A percentile compares a stretch with the other conserved stretches of the same genome.
phyloP scores from a whole-genome alignment of 2,329 filamentous ascomycete species.

The Pestalotiopsis sp. region DNA sequence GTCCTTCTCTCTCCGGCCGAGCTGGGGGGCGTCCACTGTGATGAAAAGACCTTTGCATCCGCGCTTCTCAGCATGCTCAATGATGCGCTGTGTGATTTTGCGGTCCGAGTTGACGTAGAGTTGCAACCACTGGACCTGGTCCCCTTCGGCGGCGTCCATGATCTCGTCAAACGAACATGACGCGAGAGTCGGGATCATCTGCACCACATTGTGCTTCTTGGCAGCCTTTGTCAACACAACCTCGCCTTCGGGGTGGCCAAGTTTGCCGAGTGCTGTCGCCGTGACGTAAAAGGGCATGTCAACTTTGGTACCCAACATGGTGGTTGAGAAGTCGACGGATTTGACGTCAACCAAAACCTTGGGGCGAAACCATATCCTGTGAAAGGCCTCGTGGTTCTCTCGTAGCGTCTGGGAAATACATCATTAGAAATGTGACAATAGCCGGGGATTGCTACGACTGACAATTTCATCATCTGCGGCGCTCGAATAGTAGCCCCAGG shows the following conservation, averaged over 20 bases:
- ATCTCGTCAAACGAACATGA: constrained; percentile 99
- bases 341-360: constrained; percentile 88
- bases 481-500: constrained; percentile 97
- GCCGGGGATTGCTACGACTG: constrained; percentile 29
- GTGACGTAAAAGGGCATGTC: constrained; percentile 95
- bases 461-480: constrained; percentile 90
- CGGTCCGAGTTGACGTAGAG: constrained; percentile 98
- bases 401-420: constrained; percentile 71
- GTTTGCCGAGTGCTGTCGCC: constrained; percentile 91
- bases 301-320: constrained; percentile 87
- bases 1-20: constrained; percentile 94
- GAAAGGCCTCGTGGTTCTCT: constrained; percentile 94
- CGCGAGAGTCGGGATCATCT: constrained; percentile 98
- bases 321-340: constrained; percentile 83
- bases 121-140: constrained; percentile 95
- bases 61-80: constrained; percentile 86
- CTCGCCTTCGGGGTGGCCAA: constrained; percentile 92
- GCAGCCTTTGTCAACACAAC: constrained; percentile 86
- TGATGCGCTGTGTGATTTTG: constrained; percentile 84
- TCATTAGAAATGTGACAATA: constrained; percentile 20
- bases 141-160: constrained; percentile 76
- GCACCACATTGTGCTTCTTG: constrained; percentile 83
- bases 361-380: constrained; percentile 96
- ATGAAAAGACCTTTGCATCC: constrained; percentile 97
- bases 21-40: constrained; percentile 95